Evolutionary conservation across 2,329 filamentous ascomycete genomes (phyloP).

Genomic region (Penicillium sp.): DNA sequence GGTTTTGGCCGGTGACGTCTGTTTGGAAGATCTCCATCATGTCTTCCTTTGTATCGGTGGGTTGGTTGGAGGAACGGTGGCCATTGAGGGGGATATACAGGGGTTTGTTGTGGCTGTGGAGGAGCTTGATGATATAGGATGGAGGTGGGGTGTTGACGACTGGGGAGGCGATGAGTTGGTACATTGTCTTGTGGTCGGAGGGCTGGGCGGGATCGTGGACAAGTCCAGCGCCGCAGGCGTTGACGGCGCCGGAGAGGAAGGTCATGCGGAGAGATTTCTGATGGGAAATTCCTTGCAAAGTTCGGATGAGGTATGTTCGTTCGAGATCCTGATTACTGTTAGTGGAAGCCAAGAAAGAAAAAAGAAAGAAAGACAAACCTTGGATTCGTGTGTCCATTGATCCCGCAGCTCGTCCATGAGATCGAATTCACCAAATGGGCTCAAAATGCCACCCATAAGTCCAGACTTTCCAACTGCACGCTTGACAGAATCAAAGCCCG

Average conservation of each 20-base stretch:
- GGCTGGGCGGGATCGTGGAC: conserved; percentile 91
- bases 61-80: conserved; percentile 59
- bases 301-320: conserved; percentile 91
- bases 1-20: conserved; percentile 74
- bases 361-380: conserved; percentile 46
- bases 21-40: conserved; percentile 99
- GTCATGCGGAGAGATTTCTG: conserved; percentile 96
- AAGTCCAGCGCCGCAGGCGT: conserved; percentile 83
- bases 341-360: background rate
- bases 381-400: conserved; percentile 97
- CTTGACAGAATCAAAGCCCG: conserved; percentile 91
- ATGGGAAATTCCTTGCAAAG: conserved; percentile 87
- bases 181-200: conserved; percentile 97
- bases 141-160: conserved; percentile 85
- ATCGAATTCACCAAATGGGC: conserved; percentile 93
- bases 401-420: conserved; percentile 90
- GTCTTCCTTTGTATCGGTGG: conserved; percentile 93
- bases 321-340: conserved; percentile 65
- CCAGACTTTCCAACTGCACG: conserved; percentile 93
- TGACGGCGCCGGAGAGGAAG: conserved; percentile 86
- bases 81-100: conserved; percentile 90
- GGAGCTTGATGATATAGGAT: conserved; percentile 81
- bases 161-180: conserved; percentile 88
- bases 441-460: conserved; percentile 90
- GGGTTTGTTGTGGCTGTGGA: conserved; percentile 83